Percentiles rank a stretch among this genome's conserved stretches.
Evolutionary conservation across 225 moss, liverwort and hornwort species (phyloP).

Genomic region (Straminergon stramineum): DNA sequence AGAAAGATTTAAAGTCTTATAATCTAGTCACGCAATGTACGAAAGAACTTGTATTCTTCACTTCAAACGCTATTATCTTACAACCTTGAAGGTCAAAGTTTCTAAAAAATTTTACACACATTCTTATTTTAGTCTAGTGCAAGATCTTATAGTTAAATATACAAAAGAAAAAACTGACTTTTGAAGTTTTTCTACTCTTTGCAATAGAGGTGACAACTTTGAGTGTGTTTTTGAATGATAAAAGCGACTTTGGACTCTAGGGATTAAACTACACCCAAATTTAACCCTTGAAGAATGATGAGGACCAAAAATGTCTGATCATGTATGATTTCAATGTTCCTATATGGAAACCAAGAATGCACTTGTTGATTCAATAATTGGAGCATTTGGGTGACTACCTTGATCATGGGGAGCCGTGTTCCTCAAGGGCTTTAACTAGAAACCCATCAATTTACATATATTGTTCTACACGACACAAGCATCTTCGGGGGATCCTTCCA

Average conservation of each 20-base stretch:
- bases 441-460: background rate
- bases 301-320: fast-evolving
- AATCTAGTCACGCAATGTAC: background rate
- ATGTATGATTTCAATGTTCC: background rate
- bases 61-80: background rate
- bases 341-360: background rate
- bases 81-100: background rate
- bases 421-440: too few relatives aligned
- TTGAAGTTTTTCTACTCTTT: background rate
- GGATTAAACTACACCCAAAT: background rate
- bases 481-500: background rate
- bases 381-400: background rate
- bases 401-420: fast-evolving
- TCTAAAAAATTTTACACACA: background rate
- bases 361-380: background rate
- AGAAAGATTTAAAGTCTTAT: background rate
- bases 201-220: background rate
- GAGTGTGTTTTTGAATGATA: background rate
- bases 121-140: background rate
- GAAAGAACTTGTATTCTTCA: background rate
- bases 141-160: background rate
- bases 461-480: background rate
- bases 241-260: fast-evolving
- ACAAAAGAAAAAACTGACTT: too few relatives aligned
- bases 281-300: background rate